Evolutionary conservation across 129 eudicot genomes (phyloP), one percentile per base, ranked within the genome.

Genomic region (Artemisia argyi): DNA sequence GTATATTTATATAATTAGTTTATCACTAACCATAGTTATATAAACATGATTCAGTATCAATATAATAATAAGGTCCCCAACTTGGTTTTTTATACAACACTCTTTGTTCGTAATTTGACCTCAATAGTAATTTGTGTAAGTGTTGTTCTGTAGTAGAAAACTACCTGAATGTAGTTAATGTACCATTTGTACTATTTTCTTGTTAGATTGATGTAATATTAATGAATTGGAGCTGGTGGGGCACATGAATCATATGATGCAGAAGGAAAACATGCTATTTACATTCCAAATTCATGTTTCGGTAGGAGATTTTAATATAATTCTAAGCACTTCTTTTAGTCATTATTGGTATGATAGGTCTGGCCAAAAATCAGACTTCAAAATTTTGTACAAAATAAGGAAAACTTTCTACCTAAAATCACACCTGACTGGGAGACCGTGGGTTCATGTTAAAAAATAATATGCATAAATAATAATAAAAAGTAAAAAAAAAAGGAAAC

Each of bases 181-280:
- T 19, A 4, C 4, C 48, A 7, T 19, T 28, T 44, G 60, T 73
- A 73, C 51, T 18, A 18, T 56, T 16, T 56, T 39, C 5, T 3
- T 47, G 11, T 24, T 73, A 24, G 12, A 15, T 3, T 59, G 10
- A 3, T 42, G 22, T 30, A 17, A 26, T 56, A 71, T 42, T 12
- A 46, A 19, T 58, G 39, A 57, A 14, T 59, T 19, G 60, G 56
- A 72, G 66, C 58, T 44, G 5, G 19, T 42, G 57, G 57, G 54
- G 18, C 26, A 13, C 16, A 17, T 52, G 35, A 16, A 71, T 10
- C 46, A 62, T 11, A 62, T 5, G 32, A 32, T 32, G 44, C 42
- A 32, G 42, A 32, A 32, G 4, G 42, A 11, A 59, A 11, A 22
- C 8, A 19, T 59, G 17, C n/a, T 59, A 59, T 59, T 22, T 22